Conservation (phyloP, 73 alveolate genomes). For the Stentor roeselii region DNA sequence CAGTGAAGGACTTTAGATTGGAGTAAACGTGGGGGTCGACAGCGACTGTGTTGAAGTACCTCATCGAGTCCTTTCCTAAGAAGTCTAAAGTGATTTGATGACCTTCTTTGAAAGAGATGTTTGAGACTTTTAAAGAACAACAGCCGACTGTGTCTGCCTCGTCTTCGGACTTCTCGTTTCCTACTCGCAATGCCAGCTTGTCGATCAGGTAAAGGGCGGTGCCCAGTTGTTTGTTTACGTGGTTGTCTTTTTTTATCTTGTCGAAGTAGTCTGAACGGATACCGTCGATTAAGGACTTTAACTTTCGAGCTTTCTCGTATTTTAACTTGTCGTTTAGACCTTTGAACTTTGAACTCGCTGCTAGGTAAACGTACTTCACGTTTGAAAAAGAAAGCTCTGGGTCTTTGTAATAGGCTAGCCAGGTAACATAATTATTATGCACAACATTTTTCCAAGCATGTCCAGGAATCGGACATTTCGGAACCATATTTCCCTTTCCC, state of each 20-base stretch:
- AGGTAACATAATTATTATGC: constrained; percentile 92
- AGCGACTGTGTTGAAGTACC: constrained; percentile 81
- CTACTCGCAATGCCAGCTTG: constrained; percentile 98
- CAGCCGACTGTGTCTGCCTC: constrained; percentile 99
- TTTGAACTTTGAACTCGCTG: constrained; percentile 93
- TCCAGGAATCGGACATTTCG: constrained; percentile 78
- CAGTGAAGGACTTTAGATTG: constrained; percentile 64
- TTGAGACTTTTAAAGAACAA: constrained; percentile 97
- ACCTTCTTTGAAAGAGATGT: constrained; percentile 71
- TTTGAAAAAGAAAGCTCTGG: constrained; percentile 66
- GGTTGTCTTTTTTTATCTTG: constrained; percentile 66
- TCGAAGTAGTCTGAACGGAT: constrained; percentile 79
- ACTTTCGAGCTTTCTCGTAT: constrained; percentile 94
- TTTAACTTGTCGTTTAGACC: constrained; percentile 95
- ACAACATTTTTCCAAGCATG: constrained; percentile 97
- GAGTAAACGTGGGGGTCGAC: constrained; percentile 74
- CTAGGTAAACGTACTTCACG: constrained; percentile 88
- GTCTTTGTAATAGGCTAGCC: constrained; percentile 97
- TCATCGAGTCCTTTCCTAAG: constrained; percentile 98
- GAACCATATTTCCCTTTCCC: constrained; percentile 63
- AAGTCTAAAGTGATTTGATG: constrained; percentile 87
- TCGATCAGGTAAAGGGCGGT: constrained; percentile 97
- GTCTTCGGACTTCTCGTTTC: constrained; percentile 98
- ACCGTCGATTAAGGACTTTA: constrained; percentile 56
- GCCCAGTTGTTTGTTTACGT: constrained; percentile 80